Conservation (phyloP, 306 rosid genomes). For the cucumber (Cucumis sativus) region Cucumber_9930_V3 NC_026659.2:27938001-27938500, state of each 20-base stretch:
- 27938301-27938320: not conserved
- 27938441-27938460: constrained; percentile 78
- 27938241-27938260: not conserved
- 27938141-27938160: constrained; percentile 84
- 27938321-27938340: not conserved
- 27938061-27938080: constrained; percentile 97
- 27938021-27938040: constrained; percentile 51
- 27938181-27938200: not conserved
- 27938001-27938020: constrained; percentile 78
- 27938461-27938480: constrained; percentile 91
- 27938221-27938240: not conserved
- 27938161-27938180: constrained; percentile 9
- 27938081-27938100: constrained; percentile 93
- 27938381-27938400: not conserved
- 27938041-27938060: constrained; percentile 84
- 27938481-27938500: constrained; percentile 93
- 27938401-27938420: not conserved
- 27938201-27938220: not conserved
- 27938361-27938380: not conserved
- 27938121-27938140: constrained; percentile 77
- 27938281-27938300: not conserved
- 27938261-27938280: not conserved
- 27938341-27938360: not conserved
- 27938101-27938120: constrained; percentile 92
- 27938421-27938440: not conserved